Percentiles rank a stretch among this genome's conserved stretches.
phyloP scores from a whole-genome alignment of 2,329 filamentous ascomycete species.

The Xylogone sp. region DNA sequence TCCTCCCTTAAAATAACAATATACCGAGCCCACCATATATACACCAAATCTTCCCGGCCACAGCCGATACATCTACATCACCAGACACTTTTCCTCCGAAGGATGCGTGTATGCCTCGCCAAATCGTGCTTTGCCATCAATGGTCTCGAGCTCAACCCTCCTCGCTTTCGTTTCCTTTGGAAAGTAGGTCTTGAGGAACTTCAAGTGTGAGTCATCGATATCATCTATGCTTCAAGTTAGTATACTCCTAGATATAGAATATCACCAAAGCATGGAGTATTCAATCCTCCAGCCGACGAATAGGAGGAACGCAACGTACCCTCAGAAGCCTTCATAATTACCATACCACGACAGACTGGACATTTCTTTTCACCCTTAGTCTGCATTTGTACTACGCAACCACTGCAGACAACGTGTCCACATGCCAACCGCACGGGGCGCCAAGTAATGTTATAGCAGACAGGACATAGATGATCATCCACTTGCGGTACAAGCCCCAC shows the following conservation, averaged over 20 bases:
- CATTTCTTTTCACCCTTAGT: slow-evolving; percentile 64
- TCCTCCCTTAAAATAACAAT: too few relatives aligned
- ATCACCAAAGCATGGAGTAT: slow-evolving; percentile 1
- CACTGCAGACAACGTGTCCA: slow-evolving; percentile 76
- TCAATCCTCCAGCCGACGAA: too few relatives aligned
- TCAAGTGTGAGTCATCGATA: slow-evolving; percentile 64
- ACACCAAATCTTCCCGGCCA: too few relatives aligned
- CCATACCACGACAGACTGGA: slow-evolving; percentile 71
- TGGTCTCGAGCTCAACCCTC: slow-evolving; percentile 67
- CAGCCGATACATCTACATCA: slow-evolving; percentile 48
- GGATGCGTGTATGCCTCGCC: slow-evolving; percentile 56
- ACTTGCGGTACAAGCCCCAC: slow-evolving; percentile 73
- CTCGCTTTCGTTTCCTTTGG: slow-evolving; percentile 66
- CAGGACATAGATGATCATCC: slow-evolving; percentile 80
- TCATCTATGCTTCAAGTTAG: slow-evolving; percentile 45
- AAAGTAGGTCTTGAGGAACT: slow-evolving; percentile 73
- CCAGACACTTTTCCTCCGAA: slow-evolving; percentile 47
- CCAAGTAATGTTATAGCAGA: slow-evolving; percentile 77
- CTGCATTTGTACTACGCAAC: slow-evolving; percentile 79
- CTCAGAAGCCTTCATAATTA: slow-evolving; percentile 66
- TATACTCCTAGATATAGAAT: not conserved
- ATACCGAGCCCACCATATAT: too few relatives aligned
- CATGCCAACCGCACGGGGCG: slow-evolving; percentile 75
- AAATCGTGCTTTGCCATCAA: slow-evolving; percentile 69
- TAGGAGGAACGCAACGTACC: slow-evolving; percentile 36